A percentile compares a stretch with the other conserved stretches of the same genome.
Evolutionary conservation across 768 basidiomycete species (phyloP).

Genomic region (Lanmaoa pseudosensibilis): DNA sequence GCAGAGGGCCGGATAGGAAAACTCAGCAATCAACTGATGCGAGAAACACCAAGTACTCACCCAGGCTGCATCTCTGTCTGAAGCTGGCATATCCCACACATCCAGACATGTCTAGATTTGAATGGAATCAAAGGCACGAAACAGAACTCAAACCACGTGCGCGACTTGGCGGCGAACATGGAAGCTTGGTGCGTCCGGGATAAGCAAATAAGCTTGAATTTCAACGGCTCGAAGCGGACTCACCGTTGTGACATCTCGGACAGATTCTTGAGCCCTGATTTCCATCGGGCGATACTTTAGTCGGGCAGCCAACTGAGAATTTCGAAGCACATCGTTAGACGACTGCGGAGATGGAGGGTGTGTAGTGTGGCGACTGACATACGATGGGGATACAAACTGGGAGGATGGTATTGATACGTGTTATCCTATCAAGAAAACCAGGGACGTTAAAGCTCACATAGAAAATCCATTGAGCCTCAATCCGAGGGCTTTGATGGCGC

Average conservation of each 20-base stretch:
- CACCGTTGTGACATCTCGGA: slow-evolving; percentile 73
- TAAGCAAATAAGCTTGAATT: not conserved
- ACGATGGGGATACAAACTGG: slow-evolving; percentile 55
- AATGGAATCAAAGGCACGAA: slow-evolving; percentile 72
- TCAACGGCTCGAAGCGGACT: slow-evolving; percentile 10
- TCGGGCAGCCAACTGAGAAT: slow-evolving; percentile 63
- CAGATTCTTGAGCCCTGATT: slow-evolving; percentile 56
- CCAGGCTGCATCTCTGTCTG: slow-evolving; percentile 49
- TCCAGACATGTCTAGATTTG: slow-evolving; percentile 60
- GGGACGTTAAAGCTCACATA: slow-evolving; percentile 7
- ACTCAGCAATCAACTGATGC: not conserved
- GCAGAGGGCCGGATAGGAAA: not conserved
- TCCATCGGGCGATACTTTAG: slow-evolving; percentile 55
- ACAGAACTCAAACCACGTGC: slow-evolving; percentile 76
- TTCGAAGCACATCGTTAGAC: slow-evolving; percentile 2
- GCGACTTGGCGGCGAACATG: slow-evolving; percentile 61
- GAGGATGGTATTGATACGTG: slow-evolving; percentile 1
- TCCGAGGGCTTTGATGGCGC: not conserved
- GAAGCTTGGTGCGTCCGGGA: slow-evolving; percentile 41
- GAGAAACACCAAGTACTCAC: slow-evolving; percentile 35
- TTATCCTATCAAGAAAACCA: not conserved
- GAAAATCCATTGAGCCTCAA: slow-evolving; percentile 1
- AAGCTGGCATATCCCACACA: slow-evolving; percentile 74
- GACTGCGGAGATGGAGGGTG: slow-evolving; percentile 5
- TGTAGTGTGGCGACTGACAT: slow-evolving; percentile 35